Evolutionary conservation across 805 yeast species (phyloP), one percentile per base, ranked within the genome.

Genomic region (Pichia nanzhaoensis): DNA sequence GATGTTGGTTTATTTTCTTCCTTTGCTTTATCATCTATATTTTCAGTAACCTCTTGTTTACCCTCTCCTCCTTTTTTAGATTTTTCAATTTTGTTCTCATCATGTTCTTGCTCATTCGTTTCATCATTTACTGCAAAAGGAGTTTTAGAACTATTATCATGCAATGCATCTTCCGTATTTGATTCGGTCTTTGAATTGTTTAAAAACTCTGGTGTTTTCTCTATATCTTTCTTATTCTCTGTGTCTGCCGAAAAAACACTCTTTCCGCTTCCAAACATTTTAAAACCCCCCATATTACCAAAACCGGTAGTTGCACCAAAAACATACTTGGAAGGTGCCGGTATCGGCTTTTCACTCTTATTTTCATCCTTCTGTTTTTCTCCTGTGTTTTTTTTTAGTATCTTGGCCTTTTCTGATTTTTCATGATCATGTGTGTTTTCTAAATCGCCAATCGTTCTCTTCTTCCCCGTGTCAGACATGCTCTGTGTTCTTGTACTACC

Each of bases 241-340:
- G n/a, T 13, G 16, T 9, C 5, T 19, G 45, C 57, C 17, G 61
- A 73, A 55, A 71, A 70, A 0, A 66, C 68, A 42, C 60, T 65
- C 37, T 57, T 61, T 44, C 45, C 52, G 19, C 55, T 52, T 8
- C 58, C 54, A 37, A 65, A 47, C 52, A 64, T 50, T 1, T 68
- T 60, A 41, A 70, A 69, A 2, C 70, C 69, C 27, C 59, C 59
- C 38, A 66, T 58, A 1, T 68, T 66, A 10, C 80, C 80, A 56
- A 78, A 77, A 20, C 69, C 55, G 0, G 81, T 69, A 3, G 72
- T 57, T 1, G 78, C 64, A 9, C 84, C 84, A 65, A 79, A 79
- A 1, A 76, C 78, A 58, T 74, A 76, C 13, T 34, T 61, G 58
- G 37, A 6, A n/a, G 35, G 20, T 3, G 45, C 51, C n/a, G 24